phyloP scores from a whole-genome alignment of 2,329 filamentous ascomycete genomes.

The Zymoseptoria ardabiliae region DNA sequence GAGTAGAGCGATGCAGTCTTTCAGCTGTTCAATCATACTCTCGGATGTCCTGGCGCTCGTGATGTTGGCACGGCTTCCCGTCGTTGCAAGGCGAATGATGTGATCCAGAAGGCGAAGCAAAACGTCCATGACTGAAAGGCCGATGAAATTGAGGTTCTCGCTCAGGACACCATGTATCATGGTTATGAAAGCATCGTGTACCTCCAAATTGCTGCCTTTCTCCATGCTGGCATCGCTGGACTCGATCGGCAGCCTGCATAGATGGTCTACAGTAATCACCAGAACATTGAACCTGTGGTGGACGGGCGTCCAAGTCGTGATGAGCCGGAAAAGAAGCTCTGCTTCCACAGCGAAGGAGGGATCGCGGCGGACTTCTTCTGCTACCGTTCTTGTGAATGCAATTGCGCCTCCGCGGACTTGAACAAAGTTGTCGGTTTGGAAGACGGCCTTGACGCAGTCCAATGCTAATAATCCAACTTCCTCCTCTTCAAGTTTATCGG shows the following conservation, averaged over 20 bases:
- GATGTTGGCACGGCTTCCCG: neutral
- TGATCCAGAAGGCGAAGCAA: conserved; percentile 78
- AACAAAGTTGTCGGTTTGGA: conserved; percentile 69
- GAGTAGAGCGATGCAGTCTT: conserved; percentile 79
- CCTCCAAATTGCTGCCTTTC: conserved; percentile 43
- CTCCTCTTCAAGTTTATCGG: conserved; percentile 83
- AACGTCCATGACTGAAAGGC: conserved; percentile 92
- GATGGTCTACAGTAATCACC: conserved; percentile 68
- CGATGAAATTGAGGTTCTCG: conserved; percentile 78
- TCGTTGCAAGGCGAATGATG: conserved; percentile 46
- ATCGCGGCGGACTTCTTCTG: conserved; percentile 21
- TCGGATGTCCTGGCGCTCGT: conserved; percentile 2
- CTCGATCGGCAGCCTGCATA: conserved; percentile 64
- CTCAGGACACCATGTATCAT: conserved; percentile 81
- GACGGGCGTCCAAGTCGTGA: conserved; percentile 82
- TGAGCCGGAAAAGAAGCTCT: conserved; percentile 69
- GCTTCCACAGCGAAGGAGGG: conserved; percentile 39
- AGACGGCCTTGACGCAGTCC: conserved; percentile 79
- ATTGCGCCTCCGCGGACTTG: conserved; percentile 73
- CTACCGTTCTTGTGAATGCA: conserved; percentile 67
- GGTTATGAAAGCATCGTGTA: conserved; percentile 67
- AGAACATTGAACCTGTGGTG: conserved; percentile 91
- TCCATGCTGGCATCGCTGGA: conserved; percentile 40
- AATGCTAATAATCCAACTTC: conserved; percentile 78
- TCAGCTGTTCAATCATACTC: conserved; percentile 44